Conservation (phyloP, 2,329 filamentous ascomycete genomes). For the Colletotrichum musae region DNA sequence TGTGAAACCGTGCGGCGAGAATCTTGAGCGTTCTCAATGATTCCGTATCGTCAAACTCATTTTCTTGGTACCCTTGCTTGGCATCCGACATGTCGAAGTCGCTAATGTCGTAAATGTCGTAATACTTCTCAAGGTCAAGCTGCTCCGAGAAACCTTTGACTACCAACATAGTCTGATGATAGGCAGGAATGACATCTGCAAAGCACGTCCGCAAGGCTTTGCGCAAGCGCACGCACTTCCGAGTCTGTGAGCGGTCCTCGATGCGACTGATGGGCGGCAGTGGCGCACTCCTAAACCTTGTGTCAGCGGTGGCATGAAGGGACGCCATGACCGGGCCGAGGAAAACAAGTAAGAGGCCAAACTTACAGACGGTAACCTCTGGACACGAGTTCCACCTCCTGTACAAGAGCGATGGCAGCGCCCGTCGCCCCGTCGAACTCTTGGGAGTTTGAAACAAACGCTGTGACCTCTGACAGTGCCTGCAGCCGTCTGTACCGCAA, state of each 20-base stretch:
- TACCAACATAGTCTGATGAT: conserved; percentile 77
- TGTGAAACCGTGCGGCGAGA: conserved; percentile 84
- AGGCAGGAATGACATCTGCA: conserved; percentile 77
- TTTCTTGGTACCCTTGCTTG: conserved; percentile 73
- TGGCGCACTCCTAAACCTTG: conserved; percentile 78
- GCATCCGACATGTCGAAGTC: conserved; percentile 80
- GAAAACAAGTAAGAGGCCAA: background rate
- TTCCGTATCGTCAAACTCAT: conserved; percentile 82
- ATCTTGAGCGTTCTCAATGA: conserved; percentile 87
- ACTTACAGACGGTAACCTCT: conserved; percentile 87
- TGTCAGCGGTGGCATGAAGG: conserved; percentile 30
- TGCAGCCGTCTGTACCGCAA: conserved; percentile 83
- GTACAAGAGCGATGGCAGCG: conserved; percentile 84
- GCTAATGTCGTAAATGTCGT: conserved; percentile 88
- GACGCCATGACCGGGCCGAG: background rate
- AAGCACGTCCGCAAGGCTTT: conserved; percentile 81
- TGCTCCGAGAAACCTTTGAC: conserved; percentile 83
- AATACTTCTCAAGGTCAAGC: conserved; percentile 90
- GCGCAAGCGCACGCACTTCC: conserved; percentile 86
- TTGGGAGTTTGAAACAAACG: conserved; percentile 81
- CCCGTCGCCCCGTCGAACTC: conserved; percentile 84
- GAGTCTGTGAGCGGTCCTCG: conserved; percentile 84
- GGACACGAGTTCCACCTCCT: conserved; percentile 96
- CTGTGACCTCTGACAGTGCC: conserved; percentile 77
- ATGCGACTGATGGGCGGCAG: conserved; percentile 93